phyloP scores from a whole-genome alignment of 306 rosid genomes.

The Hippophae gyantsensis region DNA sequence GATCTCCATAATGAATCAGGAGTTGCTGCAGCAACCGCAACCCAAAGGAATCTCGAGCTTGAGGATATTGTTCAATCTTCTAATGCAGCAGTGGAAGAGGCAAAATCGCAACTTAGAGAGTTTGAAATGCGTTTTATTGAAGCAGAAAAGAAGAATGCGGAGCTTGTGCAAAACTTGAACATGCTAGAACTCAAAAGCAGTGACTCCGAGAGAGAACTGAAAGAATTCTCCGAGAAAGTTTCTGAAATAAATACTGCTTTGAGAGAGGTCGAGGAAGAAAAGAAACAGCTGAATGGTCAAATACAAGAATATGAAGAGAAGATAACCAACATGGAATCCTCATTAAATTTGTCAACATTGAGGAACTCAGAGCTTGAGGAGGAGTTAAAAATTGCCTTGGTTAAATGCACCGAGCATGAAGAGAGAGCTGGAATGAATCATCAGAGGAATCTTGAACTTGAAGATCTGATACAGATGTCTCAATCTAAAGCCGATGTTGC shows the following conservation, averaged over 20 bases:
- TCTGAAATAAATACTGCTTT: conserved; percentile 44
- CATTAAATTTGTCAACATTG: conserved; percentile 38
- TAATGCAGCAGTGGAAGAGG: conserved; percentile 55
- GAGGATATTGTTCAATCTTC: conserved; percentile 49
- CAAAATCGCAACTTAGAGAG: conserved; percentile 58
- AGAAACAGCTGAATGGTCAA: conserved; percentile 37
- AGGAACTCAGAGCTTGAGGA: conserved; percentile 52
- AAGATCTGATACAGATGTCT: conserved; percentile 71
- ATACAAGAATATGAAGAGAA: conserved; percentile 51
- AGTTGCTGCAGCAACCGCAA: conserved; percentile 48
- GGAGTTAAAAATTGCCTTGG: conserved; percentile 48
- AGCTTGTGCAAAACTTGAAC: conserved; percentile 72
- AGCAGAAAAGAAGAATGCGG: conserved; percentile 56
- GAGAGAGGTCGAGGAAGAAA: conserved; percentile 50
- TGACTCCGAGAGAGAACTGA: conserved; percentile 53
- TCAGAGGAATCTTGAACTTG: conserved; percentile 69
- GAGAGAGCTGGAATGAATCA: conserved; percentile 57
- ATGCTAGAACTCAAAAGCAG: conserved; percentile 42
- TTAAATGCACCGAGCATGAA: conserved; percentile 66
- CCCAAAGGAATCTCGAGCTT: conserved; percentile 63
- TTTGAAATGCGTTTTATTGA: conserved; percentile 48
- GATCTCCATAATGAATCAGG: conserved; percentile 58
- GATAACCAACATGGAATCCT: conserved; percentile 53
- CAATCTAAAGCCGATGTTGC: conserved; percentile 60
- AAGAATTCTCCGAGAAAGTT: conserved; percentile 50